Evolutionary conservation across 2,329 filamentous ascomycete species (phyloP).

Genomic region (Lasiodiplodia hormozganensis): DNA sequence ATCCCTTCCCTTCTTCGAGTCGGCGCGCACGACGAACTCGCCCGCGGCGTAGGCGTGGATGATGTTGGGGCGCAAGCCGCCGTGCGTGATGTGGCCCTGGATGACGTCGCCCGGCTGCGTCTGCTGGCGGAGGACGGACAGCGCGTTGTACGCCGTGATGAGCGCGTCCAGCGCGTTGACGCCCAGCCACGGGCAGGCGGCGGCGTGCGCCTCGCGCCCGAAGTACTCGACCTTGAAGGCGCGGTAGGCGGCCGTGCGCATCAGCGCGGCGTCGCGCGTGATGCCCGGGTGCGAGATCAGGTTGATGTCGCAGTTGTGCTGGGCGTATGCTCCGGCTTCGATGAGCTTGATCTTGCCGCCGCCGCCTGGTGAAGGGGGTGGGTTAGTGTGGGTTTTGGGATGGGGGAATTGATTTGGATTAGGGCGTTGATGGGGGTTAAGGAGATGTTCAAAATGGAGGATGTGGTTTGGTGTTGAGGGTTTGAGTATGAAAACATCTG

Average conservation of each 20-base stretch:
- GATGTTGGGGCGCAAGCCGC: constrained; percentile 44
- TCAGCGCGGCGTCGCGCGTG: constrained; percentile 53
- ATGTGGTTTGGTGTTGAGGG: not conserved
- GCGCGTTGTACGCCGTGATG: constrained; percentile 32
- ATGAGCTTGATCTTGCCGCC: constrained; percentile 56
- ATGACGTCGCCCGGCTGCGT: constrained; percentile 50
- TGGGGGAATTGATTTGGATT: not conserved
- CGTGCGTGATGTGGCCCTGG: constrained; percentile 42
- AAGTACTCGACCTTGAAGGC: constrained; percentile 60
- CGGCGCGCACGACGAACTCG: constrained; percentile 46
- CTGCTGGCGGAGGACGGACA: constrained; percentile 49
- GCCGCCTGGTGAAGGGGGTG: constrained; percentile 39
- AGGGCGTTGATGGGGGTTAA: too few relatives aligned
- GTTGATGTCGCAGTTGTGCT: constrained; percentile 38
- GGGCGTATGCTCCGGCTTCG: constrained; percentile 51
- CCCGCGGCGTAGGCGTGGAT: constrained; percentile 50
- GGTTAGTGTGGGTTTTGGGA: not conserved
- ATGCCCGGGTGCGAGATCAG: constrained; percentile 44
- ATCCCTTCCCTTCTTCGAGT: constrained; percentile 38
- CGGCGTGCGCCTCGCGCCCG: constrained; percentile 48
- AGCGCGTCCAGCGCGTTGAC: constrained; percentile 46
- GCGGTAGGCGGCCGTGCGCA: constrained; percentile 60
- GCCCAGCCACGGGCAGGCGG: constrained; percentile 41
- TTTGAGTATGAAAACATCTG: not conserved
- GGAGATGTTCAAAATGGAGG: not conserved